Conservation (phyloP, 495 filamentous ascomycete genomes). For the Trichoderma gamsii region DNA sequence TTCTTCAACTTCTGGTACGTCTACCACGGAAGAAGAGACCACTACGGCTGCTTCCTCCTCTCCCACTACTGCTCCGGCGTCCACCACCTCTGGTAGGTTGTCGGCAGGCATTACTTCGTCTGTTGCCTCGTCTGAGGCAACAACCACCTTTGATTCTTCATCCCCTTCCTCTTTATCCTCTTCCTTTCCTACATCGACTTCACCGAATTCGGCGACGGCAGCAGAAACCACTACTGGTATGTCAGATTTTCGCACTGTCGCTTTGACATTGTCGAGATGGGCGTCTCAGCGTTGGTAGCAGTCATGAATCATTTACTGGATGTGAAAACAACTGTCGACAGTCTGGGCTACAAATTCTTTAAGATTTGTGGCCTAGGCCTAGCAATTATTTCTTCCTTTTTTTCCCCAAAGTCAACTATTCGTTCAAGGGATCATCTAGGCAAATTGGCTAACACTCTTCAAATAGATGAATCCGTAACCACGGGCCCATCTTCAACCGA, state of each 20-base stretch:
- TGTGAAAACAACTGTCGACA: not conserved
- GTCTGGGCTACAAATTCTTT: not conserved
- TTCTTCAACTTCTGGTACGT: constrained; percentile 14
- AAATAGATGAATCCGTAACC: not conserved
- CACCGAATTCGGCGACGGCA: constrained; percentile 16
- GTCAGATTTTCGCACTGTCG: constrained; percentile 14
- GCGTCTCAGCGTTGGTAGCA: not conserved
- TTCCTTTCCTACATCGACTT: constrained; percentile 22
- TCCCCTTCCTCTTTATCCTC: constrained; percentile 15
- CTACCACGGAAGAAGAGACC: constrained; percentile 3
- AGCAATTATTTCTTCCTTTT: not conserved
- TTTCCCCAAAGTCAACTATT: not conserved
- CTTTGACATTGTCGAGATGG: constrained; percentile 9
- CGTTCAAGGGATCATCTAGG: not conserved
- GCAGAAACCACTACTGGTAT: constrained; percentile 17
- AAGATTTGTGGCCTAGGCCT: not conserved
- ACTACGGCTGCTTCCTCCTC: constrained; percentile 16
- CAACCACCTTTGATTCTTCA: not conserved
- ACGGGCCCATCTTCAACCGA: not conserved
- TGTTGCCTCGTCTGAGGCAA: constrained; percentile 7
- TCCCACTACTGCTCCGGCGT: constrained; percentile 11
- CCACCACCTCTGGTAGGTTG: constrained; percentile 19
- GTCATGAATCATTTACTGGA: not conserved
- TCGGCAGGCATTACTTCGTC: constrained; percentile 19
- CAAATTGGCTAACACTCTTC: not conserved